Evolutionary conservation across 1,139 yeast genomes (phyloP), one percentile per base, ranked within the genome.

Genomic region (Taphrina populina): DNA sequence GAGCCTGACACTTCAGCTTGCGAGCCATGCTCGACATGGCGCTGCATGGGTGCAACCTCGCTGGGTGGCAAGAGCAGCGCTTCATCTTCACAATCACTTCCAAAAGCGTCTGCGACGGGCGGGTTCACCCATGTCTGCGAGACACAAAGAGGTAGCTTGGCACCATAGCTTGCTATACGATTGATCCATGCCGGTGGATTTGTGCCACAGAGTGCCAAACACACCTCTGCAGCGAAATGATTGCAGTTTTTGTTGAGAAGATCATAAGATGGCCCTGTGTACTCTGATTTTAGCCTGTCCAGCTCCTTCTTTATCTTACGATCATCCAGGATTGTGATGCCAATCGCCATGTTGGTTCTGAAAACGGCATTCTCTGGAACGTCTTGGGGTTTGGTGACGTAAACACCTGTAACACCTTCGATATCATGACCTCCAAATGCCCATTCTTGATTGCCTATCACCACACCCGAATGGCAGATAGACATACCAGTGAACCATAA

Each of bases 141-240:
- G 15, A 49, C 54, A 17, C 54, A 49, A 8, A 49, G 13, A 7
- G 54, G 54, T 24, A 49, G 35, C 34, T 44, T 46, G 11, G 52
- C 56, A 8, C 56, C 58, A 17, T 49, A 23, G 11, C 52, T 46
- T n/a, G 58, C 58, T 10, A 49, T 49, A 11, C 58, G 56, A 51
- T 56, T 56, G 19, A 56, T 37, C 58, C 58, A 56, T 3, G 45
- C 56, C 1, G 58, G 58, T 13, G 49, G 37, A n/a, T n/a, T 19
- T n/a, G 44, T 24, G 26, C 46, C 35, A 33, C 54, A 49, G 5
- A 49, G 46, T 7, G 44, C 54, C 23, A 30, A 3, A 23, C 54
- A 49, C 29, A 49, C 34, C 35, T 41, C 39, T 15, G 37, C 34
- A n/a, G 37, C 46, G 23, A 52, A 52, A 29, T 52, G 56, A 41